phyloP scores from a whole-genome alignment of 257 asterid genomes.

The Lithospermum erythrorhizon region DNA sequence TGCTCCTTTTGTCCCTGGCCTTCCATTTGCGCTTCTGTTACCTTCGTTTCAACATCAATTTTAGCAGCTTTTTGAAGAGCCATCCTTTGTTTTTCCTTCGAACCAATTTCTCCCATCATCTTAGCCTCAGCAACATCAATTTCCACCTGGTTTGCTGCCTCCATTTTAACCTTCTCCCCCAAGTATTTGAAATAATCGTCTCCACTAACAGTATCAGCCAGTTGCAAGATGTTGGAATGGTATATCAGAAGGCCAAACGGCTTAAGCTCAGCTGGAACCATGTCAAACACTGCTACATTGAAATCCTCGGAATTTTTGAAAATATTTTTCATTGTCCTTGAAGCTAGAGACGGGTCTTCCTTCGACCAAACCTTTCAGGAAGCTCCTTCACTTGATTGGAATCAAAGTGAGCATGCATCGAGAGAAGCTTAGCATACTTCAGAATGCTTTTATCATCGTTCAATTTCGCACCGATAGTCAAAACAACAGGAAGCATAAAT shows the following conservation, averaged over 20 bases:
- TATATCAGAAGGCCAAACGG: background rate
- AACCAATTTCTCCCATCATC: background rate
- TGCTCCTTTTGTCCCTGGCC: background rate
- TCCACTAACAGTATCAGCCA: background rate
- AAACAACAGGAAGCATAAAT: background rate
- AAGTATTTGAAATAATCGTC: background rate
- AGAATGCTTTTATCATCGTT: background rate
- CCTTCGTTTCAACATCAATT: constrained; percentile 2
- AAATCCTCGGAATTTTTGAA: background rate
- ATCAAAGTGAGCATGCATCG: background rate
- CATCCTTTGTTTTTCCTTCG: background rate
- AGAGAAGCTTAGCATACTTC: constrained; percentile 1
- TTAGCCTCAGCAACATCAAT: constrained; percentile 3
- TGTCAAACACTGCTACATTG: background rate
- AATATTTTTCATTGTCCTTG: background rate
- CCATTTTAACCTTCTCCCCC: constrained; percentile 1
- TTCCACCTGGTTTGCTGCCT: constrained; percentile 1
- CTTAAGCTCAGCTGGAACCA: background rate
- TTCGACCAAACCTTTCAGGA: background rate
- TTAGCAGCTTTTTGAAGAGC: constrained; percentile 2
- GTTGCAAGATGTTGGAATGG: background rate
- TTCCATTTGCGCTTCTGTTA: background rate
- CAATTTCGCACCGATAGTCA: background rate
- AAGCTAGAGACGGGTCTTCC: background rate
- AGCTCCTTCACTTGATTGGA: background rate